These are phyloP conservation scores for Penicillium atrosanguineum DNA, from an alignment of 495 filamentous ascomycete genomes.

Conservation along the genomic window DNA sequence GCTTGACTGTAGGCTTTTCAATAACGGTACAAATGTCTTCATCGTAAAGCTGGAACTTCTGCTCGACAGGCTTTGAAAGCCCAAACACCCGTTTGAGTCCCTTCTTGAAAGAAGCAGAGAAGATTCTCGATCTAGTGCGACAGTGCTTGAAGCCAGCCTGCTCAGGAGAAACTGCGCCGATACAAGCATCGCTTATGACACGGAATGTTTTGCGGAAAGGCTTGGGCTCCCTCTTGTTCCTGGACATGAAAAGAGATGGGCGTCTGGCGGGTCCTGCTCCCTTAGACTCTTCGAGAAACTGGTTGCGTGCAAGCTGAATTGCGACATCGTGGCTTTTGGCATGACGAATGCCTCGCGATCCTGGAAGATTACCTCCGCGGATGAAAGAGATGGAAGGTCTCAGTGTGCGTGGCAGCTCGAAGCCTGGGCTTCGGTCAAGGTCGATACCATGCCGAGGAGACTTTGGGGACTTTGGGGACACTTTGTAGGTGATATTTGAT, in stretches of 20 bases:
- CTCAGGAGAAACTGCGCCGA: constrained; percentile 27
- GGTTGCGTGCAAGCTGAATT: constrained; percentile 45
- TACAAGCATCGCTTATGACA: constrained; percentile 38
- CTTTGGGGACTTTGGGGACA: constrained; percentile 12
- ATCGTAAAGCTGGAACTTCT: constrained; percentile 6
- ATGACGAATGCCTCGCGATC: constrained; percentile 23
- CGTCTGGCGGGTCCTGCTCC: constrained; percentile 37
- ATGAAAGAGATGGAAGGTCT: constrained; percentile 65
- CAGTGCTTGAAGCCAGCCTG: constrained; percentile 30
- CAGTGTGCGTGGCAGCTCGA: constrained; percentile 31
- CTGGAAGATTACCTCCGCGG: constrained; percentile 31
- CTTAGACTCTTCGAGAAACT: constrained; percentile 41
- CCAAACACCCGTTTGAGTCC: constrained; percentile 61
- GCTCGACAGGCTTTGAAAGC: constrained; percentile 39
- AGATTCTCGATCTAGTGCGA: constrained; percentile 53
- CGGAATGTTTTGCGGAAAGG: constrained; percentile 62
- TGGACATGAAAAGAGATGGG: constrained; percentile 47
- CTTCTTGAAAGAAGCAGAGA: constrained; percentile 60
- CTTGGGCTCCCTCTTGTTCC: constrained; percentile 46
- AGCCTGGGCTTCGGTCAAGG: constrained; percentile 20
- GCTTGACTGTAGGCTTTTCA: background rate
- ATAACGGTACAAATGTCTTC: background rate
- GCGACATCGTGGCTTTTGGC: constrained; percentile 45
- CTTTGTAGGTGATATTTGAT: constrained; percentile 23
- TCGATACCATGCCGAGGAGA: constrained; percentile 10